Evolutionary conservation across 345 rosid species (phyloP), one percentile per base, ranked within the genome.

Genomic region (Noccaea bulbosa): DNA sequence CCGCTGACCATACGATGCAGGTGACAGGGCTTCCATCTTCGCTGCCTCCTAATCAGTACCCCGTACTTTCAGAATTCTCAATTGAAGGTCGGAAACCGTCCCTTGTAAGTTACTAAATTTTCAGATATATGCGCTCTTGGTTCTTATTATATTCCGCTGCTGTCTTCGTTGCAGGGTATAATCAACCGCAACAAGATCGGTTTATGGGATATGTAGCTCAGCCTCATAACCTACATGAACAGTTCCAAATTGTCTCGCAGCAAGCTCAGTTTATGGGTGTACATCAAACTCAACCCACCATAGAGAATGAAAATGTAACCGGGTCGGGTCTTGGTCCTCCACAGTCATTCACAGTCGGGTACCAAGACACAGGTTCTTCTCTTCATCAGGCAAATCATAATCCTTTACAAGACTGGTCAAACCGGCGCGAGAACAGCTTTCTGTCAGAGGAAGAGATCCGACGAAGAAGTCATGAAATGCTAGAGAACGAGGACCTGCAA

Each of bases 401-500:
- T 78, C 86, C 86, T 52, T 89, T 88, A 54, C 92, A 84, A 37
- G 88, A 88, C 69, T 93, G 97, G 98, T 55, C 86, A 6, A 79
- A 57, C 62, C 78, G 68, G 62, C 74, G 85, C 16, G 97, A 84
- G 66, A 84, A 68, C 80, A 90, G 85, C 11, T 80, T 79, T 45
- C 68, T 83, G 34, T 65, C 92, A 2, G 98, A 88, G 81, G 97
- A 90, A 63, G 97, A 93, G 43, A 87, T 93, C 47, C 85, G 98
- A 34, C 6, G 81, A 44, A 78, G 86, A 71, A 91, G 97, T 66
- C 81, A 88, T 65, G 97, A 93, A 80, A 79, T 91, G 88, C 90
- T 93, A 27, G 97, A 84, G 81, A 85, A 83, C 34, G 98, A 93
- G 67, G 98, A 93, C 65, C 87, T 91, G 96, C 98, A 91, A 66